Conservation (phyloP, 2,329 filamentous ascomycete genomes). For the Didymella lethalis region DNA sequence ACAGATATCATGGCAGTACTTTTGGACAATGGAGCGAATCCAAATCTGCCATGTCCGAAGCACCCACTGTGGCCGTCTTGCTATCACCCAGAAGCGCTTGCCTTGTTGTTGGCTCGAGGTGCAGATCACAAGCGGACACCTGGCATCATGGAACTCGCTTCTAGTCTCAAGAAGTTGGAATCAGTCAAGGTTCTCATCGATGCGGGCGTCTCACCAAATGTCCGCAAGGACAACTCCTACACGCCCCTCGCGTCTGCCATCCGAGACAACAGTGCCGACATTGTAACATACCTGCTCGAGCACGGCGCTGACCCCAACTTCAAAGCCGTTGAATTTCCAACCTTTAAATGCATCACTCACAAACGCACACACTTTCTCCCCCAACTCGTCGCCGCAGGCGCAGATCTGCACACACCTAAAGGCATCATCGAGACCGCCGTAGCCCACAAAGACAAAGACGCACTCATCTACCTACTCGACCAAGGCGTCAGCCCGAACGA, state of each 20-base stretch:
- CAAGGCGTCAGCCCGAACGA: slow-evolving; percentile 68
- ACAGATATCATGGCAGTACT: slow-evolving; percentile 64
- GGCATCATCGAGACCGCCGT: slow-evolving; percentile 73
- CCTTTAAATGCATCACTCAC: slow-evolving; percentile 74
- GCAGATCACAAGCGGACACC: slow-evolving; percentile 68
- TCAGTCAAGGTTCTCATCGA: slow-evolving; percentile 65
- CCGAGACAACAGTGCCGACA: slow-evolving; percentile 69
- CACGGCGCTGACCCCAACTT: slow-evolving; percentile 63
- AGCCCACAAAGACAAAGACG: slow-evolving; percentile 67
- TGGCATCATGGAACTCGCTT: slow-evolving; percentile 70
- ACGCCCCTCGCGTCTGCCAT: slow-evolving; percentile 74
- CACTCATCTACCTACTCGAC: slow-evolving; percentile 67
- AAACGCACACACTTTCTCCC: slow-evolving; percentile 68
- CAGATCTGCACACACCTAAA: slow-evolving; percentile 65
- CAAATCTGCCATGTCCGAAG: slow-evolving; percentile 73
- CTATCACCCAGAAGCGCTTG: slow-evolving; percentile 65
- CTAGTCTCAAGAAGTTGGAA: slow-evolving; percentile 69
- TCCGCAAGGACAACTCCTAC: slow-evolving; percentile 71
- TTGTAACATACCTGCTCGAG: slow-evolving; percentile 66
- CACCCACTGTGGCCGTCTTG: slow-evolving; percentile 72
- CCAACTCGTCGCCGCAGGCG: slow-evolving; percentile 65
- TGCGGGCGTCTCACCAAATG: slow-evolving; percentile 66
- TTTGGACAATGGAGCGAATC: slow-evolving; percentile 67
- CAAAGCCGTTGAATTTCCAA: slow-evolving; percentile 69
- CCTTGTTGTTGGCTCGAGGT: slow-evolving; percentile 66